phyloP scores from a whole-genome alignment of 2,329 filamentous ascomycete species.

The Talaromyces sp. region DNA sequence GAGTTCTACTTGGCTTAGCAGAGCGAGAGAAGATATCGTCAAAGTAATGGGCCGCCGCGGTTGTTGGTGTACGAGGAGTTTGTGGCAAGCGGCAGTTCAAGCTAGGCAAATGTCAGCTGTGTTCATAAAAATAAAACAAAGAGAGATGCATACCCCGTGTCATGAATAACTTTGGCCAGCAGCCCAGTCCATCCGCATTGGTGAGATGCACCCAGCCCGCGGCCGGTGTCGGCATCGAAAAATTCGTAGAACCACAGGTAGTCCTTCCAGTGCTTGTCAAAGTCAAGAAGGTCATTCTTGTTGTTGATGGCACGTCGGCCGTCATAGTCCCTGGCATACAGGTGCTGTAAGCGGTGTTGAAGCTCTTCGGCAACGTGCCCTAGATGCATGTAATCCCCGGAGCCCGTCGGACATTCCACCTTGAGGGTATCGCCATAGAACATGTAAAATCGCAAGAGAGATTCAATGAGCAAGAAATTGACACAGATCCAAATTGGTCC shows the following conservation, averaged over 20 bases:
- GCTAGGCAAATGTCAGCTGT: conserved; percentile 44
- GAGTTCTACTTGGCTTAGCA: conserved; percentile 37
- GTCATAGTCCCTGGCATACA: conserved; percentile 79
- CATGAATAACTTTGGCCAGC: conserved; percentile 95
- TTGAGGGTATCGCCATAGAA: conserved; percentile 88
- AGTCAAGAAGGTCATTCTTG: conserved; percentile 80
- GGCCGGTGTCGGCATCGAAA: conserved; percentile 88
- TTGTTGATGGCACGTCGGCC: conserved; percentile 85
- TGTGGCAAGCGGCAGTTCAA: conserved; percentile 87
- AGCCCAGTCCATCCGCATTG: conserved; percentile 96
- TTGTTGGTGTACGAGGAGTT: conserved; percentile 81
- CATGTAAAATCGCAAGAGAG: conserved; percentile 90
- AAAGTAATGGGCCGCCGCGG: conserved; percentile 88
- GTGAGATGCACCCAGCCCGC: conserved; percentile 85
- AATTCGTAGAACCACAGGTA: conserved; percentile 96
- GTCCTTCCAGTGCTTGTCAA: conserved; percentile 88
- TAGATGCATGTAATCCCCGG: conserved; percentile 90
- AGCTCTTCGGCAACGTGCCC: conserved; percentile 93
- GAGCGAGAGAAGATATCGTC: conserved; percentile 74
- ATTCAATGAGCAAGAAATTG: conserved; percentile 91
- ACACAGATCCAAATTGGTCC: conserved; percentile 94
- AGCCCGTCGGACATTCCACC: conserved; percentile 90
- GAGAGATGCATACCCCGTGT: conserved; percentile 67
- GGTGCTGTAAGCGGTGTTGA: conserved; percentile 87
- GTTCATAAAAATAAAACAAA: background rate